Base-by-base conservation (phyloP, 1,139 yeast genomes). In the Eremothecium coryli region DNA sequence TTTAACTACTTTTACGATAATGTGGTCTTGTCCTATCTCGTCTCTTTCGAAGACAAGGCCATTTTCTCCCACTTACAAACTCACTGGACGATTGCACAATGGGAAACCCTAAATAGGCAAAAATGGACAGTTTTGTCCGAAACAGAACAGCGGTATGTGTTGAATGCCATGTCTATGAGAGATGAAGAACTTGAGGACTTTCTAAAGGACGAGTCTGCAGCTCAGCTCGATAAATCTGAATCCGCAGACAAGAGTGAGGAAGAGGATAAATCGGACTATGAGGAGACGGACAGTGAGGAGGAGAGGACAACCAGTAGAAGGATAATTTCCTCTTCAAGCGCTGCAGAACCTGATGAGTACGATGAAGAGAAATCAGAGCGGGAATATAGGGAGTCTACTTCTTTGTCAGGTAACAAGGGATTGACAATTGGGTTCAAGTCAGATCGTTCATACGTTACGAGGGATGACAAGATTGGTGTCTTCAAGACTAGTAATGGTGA, bases 401-500 rank as follows among this genome's bases (percentile, higher is more conserved):
- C 31, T 46, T 53, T 36, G 57, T 60, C 15, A 62, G 66, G 36
- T 64, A 68, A 44, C 21, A 69, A 75, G 35, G 75, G 73, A 20
- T 65, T 86, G 45, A 76, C 82, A 0, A 76, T 84, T 12, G 90
- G 94, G 1, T 71, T 64, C 42, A 70, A 71, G 35, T 76, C 76
- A 44, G 78, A 82, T 50, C 67, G 93, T 23, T 70, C 93, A 0
- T 86, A 70, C 54, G 90, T 86, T 20, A 76, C 81, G 0, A 71
- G 93, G 44, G 94, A 88, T 6, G 65, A 82, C 54, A 75, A 73
- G 46, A 65, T 86, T 36, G 95, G 95, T 15, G 88, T 86, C 4
- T 84, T 84, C 60, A 76, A 70, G 48, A 71, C 76, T 18, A 68
- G 68, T 20, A 70, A 65, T 9, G 65, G 64, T 18, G 70, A 70